phyloP scores from a whole-genome alignment of 208 protist species.

The Vickermania ingenoplastis region DNA sequence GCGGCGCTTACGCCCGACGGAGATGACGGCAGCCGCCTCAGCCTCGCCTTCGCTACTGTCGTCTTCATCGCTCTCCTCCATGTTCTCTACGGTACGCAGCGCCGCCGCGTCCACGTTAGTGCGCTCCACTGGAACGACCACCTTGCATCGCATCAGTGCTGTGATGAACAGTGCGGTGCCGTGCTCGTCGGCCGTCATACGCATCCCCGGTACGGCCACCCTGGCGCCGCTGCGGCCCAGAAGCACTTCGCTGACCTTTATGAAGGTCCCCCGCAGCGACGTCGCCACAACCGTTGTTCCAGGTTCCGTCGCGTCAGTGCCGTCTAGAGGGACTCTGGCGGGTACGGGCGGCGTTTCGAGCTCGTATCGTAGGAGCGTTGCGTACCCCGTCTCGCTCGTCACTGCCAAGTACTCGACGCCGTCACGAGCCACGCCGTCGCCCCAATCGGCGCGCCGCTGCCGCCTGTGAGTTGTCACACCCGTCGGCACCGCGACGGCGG shows the following conservation, averaged over 20 bases:
- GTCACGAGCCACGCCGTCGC: slow-evolving; percentile 11
- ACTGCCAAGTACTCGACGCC: slow-evolving; percentile 91
- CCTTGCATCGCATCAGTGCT: slow-evolving; percentile 57
- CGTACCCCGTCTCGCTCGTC: slow-evolving; percentile 89
- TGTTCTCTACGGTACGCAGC: slow-evolving; percentile 5
- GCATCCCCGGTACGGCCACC: slow-evolving; percentile 92
- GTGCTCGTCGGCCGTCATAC: slow-evolving; percentile 91
- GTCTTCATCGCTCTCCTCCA: slow-evolving; percentile 8
- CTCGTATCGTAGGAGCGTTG: slow-evolving; percentile 93
- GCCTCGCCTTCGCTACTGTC: neutral
- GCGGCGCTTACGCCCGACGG: neutral
- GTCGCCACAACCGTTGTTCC: slow-evolving; percentile 29
- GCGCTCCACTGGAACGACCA: slow-evolving; percentile 49
- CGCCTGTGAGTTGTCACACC: neutral
- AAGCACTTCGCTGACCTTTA: slow-evolving; percentile 93
- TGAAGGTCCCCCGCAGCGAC: slow-evolving; percentile 71
- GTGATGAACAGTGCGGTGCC: slow-evolving; percentile 95
- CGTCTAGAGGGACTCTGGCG: slow-evolving; percentile 2
- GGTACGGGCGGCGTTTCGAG: slow-evolving; percentile 49
- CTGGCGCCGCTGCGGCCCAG: slow-evolving; percentile 95
- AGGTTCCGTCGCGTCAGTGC: neutral
- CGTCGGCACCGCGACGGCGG: slow-evolving; percentile 55
- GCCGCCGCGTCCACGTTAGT: slow-evolving; percentile 8
- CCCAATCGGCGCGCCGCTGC: neutral
- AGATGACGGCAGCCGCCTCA: neutral